A percentile compares a stretch with the other conserved stretches of the same genome.
Evolutionary conservation across 139 green algal species (phyloP).

Genomic region (Desmodesmus armatus): DNA sequence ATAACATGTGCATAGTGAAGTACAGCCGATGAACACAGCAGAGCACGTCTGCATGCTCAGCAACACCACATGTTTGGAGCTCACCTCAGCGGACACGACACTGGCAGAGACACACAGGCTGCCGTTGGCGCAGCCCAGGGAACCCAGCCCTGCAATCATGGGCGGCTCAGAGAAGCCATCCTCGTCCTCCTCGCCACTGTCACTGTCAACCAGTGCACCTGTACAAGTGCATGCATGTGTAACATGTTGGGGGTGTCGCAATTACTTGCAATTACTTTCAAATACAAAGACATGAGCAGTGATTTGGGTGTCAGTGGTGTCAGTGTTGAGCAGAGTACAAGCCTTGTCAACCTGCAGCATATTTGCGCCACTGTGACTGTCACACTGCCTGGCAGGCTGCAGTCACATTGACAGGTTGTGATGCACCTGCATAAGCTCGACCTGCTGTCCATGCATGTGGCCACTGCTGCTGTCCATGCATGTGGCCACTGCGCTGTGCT

Average conservation of each 20-base stretch:
- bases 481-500: background rate
- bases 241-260: background rate
- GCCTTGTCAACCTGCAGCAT: no score
- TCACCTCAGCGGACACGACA: background rate
- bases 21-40: background rate
- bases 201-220: conserved; percentile 23
- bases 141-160: background rate
- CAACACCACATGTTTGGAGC: background rate
- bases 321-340: background rate
- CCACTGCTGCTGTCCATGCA: background rate
- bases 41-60: no score
- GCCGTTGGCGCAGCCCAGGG: background rate
- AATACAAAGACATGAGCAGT: background rate
- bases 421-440: no score
- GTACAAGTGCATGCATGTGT: background rate
- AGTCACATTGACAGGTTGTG: background rate
- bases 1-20: no score
- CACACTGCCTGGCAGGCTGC: background rate
- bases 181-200: conserved; percentile 1
- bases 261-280: background rate
- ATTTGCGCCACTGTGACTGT: no score
- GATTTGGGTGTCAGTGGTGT: background rate
- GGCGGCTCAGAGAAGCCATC: background rate
- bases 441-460: no score
- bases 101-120: background rate